Conservation (phyloP, 441 rosid species). For the Lepidium campestre region DNA sequence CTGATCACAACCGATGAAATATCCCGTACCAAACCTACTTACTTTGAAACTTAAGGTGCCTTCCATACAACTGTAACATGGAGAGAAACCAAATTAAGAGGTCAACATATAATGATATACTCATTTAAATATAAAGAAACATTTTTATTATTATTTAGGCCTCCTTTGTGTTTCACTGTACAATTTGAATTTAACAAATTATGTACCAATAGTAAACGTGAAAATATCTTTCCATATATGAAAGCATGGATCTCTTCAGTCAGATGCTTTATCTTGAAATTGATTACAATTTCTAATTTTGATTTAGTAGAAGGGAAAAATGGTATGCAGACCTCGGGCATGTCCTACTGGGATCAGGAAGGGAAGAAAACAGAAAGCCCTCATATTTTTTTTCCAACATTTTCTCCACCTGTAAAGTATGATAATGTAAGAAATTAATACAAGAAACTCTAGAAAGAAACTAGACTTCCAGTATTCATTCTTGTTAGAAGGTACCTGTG, state of each 20-base stretch:
- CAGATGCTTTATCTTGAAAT: background rate
- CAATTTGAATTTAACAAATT: background rate
- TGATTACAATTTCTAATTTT: slow-evolving; percentile 5
- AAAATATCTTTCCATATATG: background rate
- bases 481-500: slow-evolving; percentile 52
- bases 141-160: background rate
- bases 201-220: background rate
- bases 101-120: slow-evolving; percentile 1
- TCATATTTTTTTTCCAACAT: slow-evolving; percentile 87
- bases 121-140: background rate
- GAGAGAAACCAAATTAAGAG: slow-evolving; percentile 1
- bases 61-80: slow-evolving; percentile 74
- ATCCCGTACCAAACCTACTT: slow-evolving; percentile 82
- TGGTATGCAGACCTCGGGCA: slow-evolving; percentile 71
- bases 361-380: slow-evolving; percentile 73
- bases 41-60: slow-evolving; percentile 88
- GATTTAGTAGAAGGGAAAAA: background rate
- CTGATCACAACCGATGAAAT: slow-evolving; percentile 88
- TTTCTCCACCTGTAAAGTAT: slow-evolving; percentile 78
- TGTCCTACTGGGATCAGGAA: slow-evolving; percentile 60
- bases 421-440: background rate
- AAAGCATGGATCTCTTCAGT: background rate
- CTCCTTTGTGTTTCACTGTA: background rate
- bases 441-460: background rate
- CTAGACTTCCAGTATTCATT: slow-evolving; percentile 13